Conservation (phyloP, 169 alveolate genomes). For the Plasmodium sp. region DNA sequence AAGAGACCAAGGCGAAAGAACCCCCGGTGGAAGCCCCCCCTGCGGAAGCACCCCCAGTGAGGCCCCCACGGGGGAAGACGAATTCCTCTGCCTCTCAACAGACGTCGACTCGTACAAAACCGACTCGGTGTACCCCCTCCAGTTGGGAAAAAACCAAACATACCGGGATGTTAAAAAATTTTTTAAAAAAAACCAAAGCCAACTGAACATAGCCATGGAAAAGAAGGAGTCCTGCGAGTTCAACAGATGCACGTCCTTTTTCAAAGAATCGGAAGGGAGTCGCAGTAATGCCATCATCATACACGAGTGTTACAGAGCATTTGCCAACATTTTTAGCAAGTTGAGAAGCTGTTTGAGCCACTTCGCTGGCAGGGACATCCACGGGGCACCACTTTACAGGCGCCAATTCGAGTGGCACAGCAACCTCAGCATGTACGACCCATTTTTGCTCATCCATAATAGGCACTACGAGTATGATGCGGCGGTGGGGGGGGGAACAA, state of each 20-base stretch:
- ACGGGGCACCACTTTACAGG: not conserved
- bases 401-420: constrained; percentile 38
- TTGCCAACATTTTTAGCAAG: not conserved
- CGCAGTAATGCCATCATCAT: not conserved
- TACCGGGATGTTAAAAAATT: constrained; percentile 3
- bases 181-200: not conserved
- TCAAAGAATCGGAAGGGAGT: not conserved
- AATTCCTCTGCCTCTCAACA: constrained; percentile 42
- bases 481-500: not conserved
- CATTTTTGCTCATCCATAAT: constrained; percentile 15
- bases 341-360: not conserved
- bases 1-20: not conserved
- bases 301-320: constrained; percentile 17
- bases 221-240: not conserved
- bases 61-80: not conserved
- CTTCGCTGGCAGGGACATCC: not conserved
- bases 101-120: constrained; percentile 60
- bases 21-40: not conserved
- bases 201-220: not conserved
- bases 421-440: constrained; percentile 36
- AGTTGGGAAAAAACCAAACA: not conserved
- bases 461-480: not conserved
- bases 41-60: not conserved
- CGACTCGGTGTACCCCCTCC: constrained; percentile 24
- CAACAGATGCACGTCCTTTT: not conserved